Evolutionary conservation across 2,329 filamentous ascomycete species (phyloP), one percentile per base, ranked within the genome.

Genomic region (Periconia sp.): DNA sequence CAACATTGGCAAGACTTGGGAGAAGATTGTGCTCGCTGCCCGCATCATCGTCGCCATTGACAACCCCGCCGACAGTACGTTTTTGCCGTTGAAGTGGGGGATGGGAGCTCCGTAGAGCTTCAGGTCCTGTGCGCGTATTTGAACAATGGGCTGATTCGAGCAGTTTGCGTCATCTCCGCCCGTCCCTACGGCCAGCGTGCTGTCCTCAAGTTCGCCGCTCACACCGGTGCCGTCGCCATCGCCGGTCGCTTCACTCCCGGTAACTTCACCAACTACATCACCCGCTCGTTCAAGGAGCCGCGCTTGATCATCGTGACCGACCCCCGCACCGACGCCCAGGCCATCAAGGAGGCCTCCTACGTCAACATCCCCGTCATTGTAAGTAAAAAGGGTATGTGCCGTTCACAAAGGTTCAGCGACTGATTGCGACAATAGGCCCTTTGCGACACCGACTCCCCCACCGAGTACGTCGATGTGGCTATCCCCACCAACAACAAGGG

Each of bases 181-280:
- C 94, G 94, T 87, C 94, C 94, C 79, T 99, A 97, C 82, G 94
- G 94, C 69, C 94, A 99, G 87, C 93, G 94, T 83, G 93, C 94
- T 73, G 95, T 99, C 77, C 90, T 99, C 79, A 99, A 99, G 89
- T 99, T 99, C 84, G 94, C 94, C 74, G 84, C 92, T 65, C 94
- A 99, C 89, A 99, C 94, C 68, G 94, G 94, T 78, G 92, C 95
- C 75, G 90, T 92, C 75, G 90, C 94, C 80, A 99, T 99, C 76
- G 95, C 94, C 75, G 94, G 94, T 84, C 94, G 94, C 79, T 99
- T 99, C 90, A 99, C 94, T 77, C 94, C 94, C 79, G 94, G 94
- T 90, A 96, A 93, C 82, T 99, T 99, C 89, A 99, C 94, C 86
- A 99, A 99, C 88, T 99, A 99, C 90, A 99, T 99, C 89, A 99